Percentiles rank a stretch among this genome's conserved stretches.
Evolutionary conservation across 768 basidiomycete species (phyloP).

Genomic region (Trametes cubensis): DNA sequence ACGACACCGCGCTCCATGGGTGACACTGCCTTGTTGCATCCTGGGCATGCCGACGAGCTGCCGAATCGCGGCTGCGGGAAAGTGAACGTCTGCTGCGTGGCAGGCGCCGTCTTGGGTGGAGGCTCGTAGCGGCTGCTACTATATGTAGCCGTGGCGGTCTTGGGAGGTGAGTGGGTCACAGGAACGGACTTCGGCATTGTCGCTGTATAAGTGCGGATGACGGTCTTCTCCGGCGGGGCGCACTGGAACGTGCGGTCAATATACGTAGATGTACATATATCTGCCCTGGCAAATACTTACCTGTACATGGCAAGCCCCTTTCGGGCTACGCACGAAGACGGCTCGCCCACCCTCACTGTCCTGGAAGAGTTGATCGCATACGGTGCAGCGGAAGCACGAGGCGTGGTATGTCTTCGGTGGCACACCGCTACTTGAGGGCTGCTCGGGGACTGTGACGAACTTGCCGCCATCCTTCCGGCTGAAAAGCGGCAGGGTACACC

Average conservation of each 20-base stretch:
- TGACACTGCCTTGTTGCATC: slow-evolving; percentile 72
- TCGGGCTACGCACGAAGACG: slow-evolving; percentile 66
- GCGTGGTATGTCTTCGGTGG: slow-evolving; percentile 68
- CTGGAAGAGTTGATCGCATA: slow-evolving; percentile 66
- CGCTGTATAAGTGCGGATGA: slow-evolving; percentile 34
- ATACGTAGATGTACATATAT: background rate
- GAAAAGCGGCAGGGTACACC: slow-evolving; percentile 63
- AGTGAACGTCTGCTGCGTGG: slow-evolving; percentile 41
- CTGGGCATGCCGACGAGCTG: slow-evolving; percentile 65
- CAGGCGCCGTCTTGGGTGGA: slow-evolving; percentile 41
- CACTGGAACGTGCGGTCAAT: slow-evolving; percentile 40
- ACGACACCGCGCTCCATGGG: slow-evolving; percentile 87
- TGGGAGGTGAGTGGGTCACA: slow-evolving; percentile 23
- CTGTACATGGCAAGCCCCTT: slow-evolving; percentile 72
- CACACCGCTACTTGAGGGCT: slow-evolving; percentile 40
- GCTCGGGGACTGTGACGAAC: slow-evolving; percentile 72
- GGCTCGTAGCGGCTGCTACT: slow-evolving; percentile 46
- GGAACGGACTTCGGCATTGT: slow-evolving; percentile 18
- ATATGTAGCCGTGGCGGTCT: slow-evolving; percentile 29
- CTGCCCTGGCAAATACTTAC: slow-evolving; percentile 34
- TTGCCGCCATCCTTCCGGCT: slow-evolving; percentile 57
- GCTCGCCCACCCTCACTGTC: slow-evolving; percentile 64
- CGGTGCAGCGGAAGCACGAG: slow-evolving; percentile 72
- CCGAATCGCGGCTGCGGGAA: slow-evolving; percentile 51
- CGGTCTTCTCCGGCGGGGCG: slow-evolving; percentile 48